These are phyloP conservation scores for Fusarium agapanthi DNA, from an alignment of 2,329 filamentous ascomycete genomes.

Conservation along the genomic window DNA sequence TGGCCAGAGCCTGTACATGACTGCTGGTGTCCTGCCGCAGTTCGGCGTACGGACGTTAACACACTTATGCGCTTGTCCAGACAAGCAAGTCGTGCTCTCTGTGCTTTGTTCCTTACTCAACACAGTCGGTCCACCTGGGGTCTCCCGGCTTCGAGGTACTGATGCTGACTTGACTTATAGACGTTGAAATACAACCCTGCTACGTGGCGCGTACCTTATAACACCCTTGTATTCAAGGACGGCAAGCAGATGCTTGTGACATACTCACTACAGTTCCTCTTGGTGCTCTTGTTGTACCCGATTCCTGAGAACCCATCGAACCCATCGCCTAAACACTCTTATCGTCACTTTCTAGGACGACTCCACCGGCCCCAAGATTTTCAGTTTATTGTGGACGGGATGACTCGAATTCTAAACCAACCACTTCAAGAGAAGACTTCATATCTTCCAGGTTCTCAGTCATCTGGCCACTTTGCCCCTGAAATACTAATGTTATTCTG, in stretches of 20 bases:
- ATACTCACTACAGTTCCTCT: constrained; percentile 89
- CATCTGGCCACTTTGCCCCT: constrained; percentile 84
- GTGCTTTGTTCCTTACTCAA: constrained; percentile 93
- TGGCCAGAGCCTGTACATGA: constrained; percentile 93
- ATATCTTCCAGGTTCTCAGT: constrained; percentile 86
- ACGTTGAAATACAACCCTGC: constrained; percentile 96
- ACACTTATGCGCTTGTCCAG: constrained; percentile 85
- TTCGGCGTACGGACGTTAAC: constrained; percentile 86
- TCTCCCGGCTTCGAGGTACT: neutral
- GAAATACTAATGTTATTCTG: constrained; percentile 98
- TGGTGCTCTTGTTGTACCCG: constrained; percentile 85
- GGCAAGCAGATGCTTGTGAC: constrained; percentile 90
- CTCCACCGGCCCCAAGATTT: constrained; percentile 95
- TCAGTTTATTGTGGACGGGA: constrained; percentile 94
- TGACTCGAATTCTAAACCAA: constrained; percentile 91
- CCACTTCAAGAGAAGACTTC: constrained; percentile 88
- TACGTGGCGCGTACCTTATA: constrained; percentile 92
- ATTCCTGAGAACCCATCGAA: constrained; percentile 79
- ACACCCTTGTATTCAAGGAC: constrained; percentile 90
- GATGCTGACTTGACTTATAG: constrained; percentile 52
- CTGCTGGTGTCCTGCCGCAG: constrained; percentile 79
- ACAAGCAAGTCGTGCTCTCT: constrained; percentile 92
- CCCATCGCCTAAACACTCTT: constrained; percentile 83
- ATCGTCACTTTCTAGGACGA: constrained; percentile 89
- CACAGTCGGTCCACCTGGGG: constrained; percentile 67